Evolutionary conservation across 225 moss, liverwort and hornwort species (phyloP).

Genomic region (Polytrichum formosum): DNA sequence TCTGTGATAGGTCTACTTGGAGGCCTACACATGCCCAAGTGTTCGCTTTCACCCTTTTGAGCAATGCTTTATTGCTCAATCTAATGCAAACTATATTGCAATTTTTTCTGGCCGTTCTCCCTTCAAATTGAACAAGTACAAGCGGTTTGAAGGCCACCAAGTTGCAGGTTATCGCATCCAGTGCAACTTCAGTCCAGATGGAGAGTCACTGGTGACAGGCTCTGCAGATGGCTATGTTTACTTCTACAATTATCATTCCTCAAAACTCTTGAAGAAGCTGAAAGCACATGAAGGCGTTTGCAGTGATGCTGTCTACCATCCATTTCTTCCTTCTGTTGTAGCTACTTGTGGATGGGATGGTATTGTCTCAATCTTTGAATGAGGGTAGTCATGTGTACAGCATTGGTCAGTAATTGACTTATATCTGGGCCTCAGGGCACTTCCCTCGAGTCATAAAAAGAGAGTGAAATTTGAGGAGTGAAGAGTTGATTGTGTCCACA

Average conservation of each 20-base stretch:
- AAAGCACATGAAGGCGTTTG: constrained; percentile 56
- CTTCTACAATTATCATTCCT: constrained; percentile 71
- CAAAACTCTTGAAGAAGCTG: constrained; percentile 60
- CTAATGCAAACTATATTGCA: constrained; percentile 89
- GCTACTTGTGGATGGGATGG: constrained; percentile 90
- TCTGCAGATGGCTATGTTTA: constrained; percentile 77
- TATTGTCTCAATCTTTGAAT: constrained; percentile 63
- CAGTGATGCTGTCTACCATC: constrained; percentile 80
- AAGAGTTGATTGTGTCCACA: no score
- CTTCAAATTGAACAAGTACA: constrained; percentile 84
- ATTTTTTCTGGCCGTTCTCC: constrained; percentile 83
- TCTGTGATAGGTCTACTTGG: constrained; percentile 68
- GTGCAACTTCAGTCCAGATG: constrained; percentile 94
- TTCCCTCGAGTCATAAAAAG: no score
- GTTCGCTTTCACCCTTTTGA: constrained; percentile 90
- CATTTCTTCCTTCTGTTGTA: constrained; percentile 77
- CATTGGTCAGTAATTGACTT: no score
- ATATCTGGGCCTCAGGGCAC: no score
- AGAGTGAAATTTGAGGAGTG: no score
- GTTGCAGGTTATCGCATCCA: constrained; percentile 83
- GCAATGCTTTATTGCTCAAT: constrained; percentile 79
- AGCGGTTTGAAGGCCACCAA: constrained; percentile 80
- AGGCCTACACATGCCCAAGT: constrained; percentile 91
- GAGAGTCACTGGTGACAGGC: constrained; percentile 74
- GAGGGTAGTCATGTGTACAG: neutral